phyloP scores from a whole-genome alignment of 768 basidiomycete species.

The Pleurotus cornucopiae region DNA sequence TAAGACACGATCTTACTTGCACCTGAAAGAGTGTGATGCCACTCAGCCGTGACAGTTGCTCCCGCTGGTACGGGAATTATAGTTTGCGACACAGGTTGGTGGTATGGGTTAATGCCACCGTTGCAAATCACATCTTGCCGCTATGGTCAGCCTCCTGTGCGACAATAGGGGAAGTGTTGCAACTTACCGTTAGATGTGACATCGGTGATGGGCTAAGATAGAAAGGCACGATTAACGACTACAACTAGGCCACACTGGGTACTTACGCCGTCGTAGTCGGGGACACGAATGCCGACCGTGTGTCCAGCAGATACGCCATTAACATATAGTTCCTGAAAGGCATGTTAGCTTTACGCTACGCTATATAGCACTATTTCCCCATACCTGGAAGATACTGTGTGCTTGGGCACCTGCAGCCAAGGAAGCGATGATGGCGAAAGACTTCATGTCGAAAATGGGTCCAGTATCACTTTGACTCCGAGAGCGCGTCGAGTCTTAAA shows the following conservation, averaged over 20 bases:
- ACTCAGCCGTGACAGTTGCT: constrained; percentile 48
- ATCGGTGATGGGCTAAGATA: constrained; percentile 48
- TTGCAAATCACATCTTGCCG: constrained; percentile 43
- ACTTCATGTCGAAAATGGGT: background rate
- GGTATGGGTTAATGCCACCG: constrained; percentile 54
- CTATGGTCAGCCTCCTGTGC: background rate
- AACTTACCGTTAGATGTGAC: constrained; percentile 43
- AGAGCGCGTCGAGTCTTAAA: background rate
- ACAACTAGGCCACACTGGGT: background rate
- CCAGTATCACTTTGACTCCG: too few relatives aligned
- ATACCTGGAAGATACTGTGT: constrained; percentile 4
- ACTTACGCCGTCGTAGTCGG: constrained; percentile 40
- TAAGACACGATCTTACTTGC: constrained; percentile 16
- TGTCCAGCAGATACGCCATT: constrained; percentile 47
- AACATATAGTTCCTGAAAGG: constrained; percentile 41
- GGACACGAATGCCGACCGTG: constrained; percentile 34
- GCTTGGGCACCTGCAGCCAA: constrained; percentile 2
- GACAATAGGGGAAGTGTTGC: background rate
- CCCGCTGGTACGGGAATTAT: constrained; percentile 51
- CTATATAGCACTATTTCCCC: background rate
- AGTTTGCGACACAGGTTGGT: constrained; percentile 37
- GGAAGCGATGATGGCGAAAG: background rate
- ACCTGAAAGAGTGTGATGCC: constrained; percentile 43
- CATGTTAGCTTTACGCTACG: too few relatives aligned
- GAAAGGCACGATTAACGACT: background rate